These are phyloP conservation scores for Boletus tylopilopsis DNA, from an alignment of 768 basidiomycete species.

Conservation along the genomic window DNA sequence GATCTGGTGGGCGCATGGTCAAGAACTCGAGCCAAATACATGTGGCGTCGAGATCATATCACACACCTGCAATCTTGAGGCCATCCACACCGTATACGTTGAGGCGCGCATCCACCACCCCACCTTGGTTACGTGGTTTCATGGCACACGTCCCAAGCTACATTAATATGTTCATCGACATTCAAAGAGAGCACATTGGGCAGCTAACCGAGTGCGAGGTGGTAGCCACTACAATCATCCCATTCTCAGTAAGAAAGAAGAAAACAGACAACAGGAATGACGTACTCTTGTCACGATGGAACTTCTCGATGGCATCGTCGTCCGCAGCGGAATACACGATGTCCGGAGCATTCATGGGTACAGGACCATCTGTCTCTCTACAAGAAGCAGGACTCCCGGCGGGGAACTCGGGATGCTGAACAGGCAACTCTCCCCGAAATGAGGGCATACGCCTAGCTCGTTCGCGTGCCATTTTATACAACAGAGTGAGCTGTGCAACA, in stretches of 20 bases:
- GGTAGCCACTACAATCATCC: background rate
- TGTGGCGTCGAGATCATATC: no score
- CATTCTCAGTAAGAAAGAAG: background rate
- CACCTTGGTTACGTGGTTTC: conserved; percentile 55
- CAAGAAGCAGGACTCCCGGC: conserved; percentile 27
- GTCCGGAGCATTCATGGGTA: conserved; percentile 25
- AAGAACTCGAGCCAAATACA: background rate
- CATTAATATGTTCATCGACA: background rate
- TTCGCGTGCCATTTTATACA: conserved; percentile 55
- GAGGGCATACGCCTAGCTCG: conserved; percentile 48
- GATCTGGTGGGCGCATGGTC: conserved; percentile 20
- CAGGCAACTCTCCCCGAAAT: conserved; percentile 20
- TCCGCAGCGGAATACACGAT: conserved; percentile 35
- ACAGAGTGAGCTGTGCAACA: conserved; percentile 21
- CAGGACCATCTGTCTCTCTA: conserved; percentile 15
- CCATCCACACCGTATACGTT: conserved; percentile 60
- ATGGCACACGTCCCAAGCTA: conserved; percentile 68
- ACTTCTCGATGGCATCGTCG: conserved; percentile 31
- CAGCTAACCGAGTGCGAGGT: conserved; percentile 17
- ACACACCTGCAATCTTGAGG: conserved; percentile 57
- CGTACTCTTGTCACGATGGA: conserved; percentile 17
- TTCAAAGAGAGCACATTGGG: no score
- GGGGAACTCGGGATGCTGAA: conserved; percentile 28
- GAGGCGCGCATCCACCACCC: conserved; percentile 58
- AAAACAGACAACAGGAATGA: no score